Conservation (phyloP, 805 yeast species). For the Yamadazyma philogaea region DNA sequence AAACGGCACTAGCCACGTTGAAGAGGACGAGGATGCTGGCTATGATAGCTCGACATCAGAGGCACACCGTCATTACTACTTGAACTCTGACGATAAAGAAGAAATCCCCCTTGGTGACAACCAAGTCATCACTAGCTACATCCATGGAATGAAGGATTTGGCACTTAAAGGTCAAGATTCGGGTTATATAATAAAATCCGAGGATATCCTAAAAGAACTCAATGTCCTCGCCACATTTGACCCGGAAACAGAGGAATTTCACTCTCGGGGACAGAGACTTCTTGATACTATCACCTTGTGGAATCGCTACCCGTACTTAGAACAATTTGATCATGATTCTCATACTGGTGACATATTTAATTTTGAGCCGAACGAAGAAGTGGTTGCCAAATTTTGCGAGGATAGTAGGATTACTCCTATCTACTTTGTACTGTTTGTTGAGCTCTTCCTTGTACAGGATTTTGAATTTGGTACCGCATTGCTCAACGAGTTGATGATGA, state of each 20-base stretch:
- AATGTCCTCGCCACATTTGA: not conserved
- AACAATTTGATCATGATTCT: not conserved
- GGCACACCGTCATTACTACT: not conserved
- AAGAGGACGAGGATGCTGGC: not conserved
- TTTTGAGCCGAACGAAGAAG: not conserved
- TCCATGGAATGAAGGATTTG: not conserved
- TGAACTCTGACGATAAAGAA: not conserved
- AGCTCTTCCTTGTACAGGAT: slow-evolving; percentile 49
- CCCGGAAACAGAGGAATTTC: slow-evolving; percentile 2
- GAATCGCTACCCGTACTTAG: slow-evolving; percentile 1
- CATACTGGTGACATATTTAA: not conserved
- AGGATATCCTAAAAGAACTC: not conserved
- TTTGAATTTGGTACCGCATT: slow-evolving; percentile 52
- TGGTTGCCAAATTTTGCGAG: slow-evolving; percentile 10
- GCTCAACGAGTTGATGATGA: slow-evolving; percentile 71
- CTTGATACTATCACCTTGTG: slow-evolving; percentile 2
- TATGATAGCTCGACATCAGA: slow-evolving; percentile 1
- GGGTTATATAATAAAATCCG: slow-evolving; percentile 1
- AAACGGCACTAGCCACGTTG: not conserved
- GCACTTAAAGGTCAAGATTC: slow-evolving; percentile 1
- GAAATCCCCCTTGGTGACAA: slow-evolving; percentile 1
- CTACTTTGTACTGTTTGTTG: slow-evolving; percentile 42
- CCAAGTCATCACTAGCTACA: not conserved
- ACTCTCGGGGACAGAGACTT: slow-evolving; percentile 1
- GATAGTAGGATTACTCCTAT: slow-evolving; percentile 30